Evolutionary conservation across 1,139 yeast genomes (phyloP), one percentile per base, ranked within the genome.

Genomic region (Scheffersomyces insectosa): DNA sequence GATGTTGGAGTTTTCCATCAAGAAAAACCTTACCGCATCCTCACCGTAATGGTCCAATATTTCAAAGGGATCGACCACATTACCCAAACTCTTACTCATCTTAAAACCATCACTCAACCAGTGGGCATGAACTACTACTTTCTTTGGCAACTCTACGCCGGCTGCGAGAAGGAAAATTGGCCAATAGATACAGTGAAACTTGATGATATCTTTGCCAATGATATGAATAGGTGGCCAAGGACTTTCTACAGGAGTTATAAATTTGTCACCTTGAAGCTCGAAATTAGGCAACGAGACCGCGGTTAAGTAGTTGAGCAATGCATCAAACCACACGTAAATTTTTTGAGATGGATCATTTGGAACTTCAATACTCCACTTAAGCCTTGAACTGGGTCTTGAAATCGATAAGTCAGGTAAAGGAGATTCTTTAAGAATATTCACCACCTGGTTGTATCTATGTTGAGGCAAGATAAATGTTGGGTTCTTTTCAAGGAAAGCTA

Each of bases 301-400:
- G 0, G 97, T 88, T 8, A 90, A 46, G 60, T 93, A 93, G 59
- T 90, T 93, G 38, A 88, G 75, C 42, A 93, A 73, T 0, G 99
- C 99, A 66, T 93, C 99, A 48, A 93, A 86, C 99, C 99, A 93
- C 8, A 93, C 99, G 56, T 93, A 93, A 46, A 93, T 84, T 42
- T 79, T 84, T 57, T 93, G 98, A 0, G 81, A 55, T 0, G 76
- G 69, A 55, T 93, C 98, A 30, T 74, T 72, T 0, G 99, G 99
- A 0, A 93, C 98, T 2, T 80, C 80, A 27, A 93, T 85, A 0
- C 97, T 97, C 99, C 99, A 93, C 28, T 75, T 68, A 39, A 91
- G 73, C 43, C 99, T 70, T 11, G 82, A 66, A 0, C 83, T 62
- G 0, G 98, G 98, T 49, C 99, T 72, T 0, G 97, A 90, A 2